Conservation (phyloP, 768 basidiomycete species). For the Leccinum olivaceopallidum region DNA sequence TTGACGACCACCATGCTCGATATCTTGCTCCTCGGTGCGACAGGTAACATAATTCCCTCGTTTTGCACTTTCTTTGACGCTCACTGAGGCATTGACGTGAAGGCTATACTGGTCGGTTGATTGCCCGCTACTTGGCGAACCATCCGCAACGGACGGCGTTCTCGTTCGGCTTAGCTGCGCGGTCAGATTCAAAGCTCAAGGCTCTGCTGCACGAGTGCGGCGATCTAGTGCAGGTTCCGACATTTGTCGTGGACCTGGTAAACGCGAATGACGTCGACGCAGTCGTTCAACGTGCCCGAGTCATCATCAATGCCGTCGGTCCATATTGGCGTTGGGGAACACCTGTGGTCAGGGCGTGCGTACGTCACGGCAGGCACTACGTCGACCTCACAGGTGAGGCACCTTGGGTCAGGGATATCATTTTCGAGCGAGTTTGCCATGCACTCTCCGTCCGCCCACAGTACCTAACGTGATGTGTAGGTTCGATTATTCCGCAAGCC, state of each 20-base stretch:
- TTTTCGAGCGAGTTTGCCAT: constrained; percentile 47
- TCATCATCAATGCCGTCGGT: constrained; percentile 78
- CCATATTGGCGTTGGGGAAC: constrained; percentile 74
- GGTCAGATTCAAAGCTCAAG: constrained; percentile 64
- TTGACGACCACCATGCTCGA: constrained; percentile 41
- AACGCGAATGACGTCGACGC: constrained; percentile 52
- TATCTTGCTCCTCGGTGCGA: constrained; percentile 73
- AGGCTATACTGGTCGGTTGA: constrained; percentile 73
- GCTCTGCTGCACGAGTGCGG: constrained; percentile 46
- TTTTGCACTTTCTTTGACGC: constrained; percentile 3
- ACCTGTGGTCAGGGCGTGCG: constrained; percentile 80
- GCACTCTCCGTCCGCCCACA: constrained; percentile 6
- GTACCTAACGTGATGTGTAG: constrained; percentile 36
- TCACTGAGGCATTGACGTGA: constrained; percentile 11
- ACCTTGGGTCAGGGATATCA: constrained; percentile 63
- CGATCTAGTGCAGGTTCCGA: constrained; percentile 42
- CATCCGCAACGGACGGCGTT: constrained; percentile 64
- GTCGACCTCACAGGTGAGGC: constrained; percentile 82
- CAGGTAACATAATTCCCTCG: constrained; percentile 36
- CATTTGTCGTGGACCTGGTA: constrained; percentile 61
- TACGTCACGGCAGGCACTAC: constrained; percentile 74
- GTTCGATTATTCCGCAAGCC: constrained; percentile 69
- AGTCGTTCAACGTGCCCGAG: constrained; percentile 55
- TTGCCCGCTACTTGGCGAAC: constrained; percentile 61
- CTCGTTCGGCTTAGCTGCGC: constrained; percentile 67